Percentiles rank a stretch among this genome's conserved stretches.
Evolutionary conservation across 1,284 basidiomycete genomes (phyloP).

Genomic region (Papiliotrema laurentii): DNA sequence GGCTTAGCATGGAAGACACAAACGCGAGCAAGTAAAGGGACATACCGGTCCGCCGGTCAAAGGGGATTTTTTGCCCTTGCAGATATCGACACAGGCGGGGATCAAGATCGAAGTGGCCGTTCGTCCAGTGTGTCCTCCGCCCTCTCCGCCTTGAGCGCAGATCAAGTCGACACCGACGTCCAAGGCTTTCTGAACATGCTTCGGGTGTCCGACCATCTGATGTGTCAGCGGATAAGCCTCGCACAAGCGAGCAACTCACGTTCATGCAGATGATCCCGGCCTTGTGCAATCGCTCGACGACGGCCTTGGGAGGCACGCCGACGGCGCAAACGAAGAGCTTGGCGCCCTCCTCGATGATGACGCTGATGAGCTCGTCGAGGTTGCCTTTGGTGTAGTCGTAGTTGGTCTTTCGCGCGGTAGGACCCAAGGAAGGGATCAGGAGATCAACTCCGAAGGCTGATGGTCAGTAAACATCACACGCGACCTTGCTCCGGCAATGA

Average conservation of each 20-base stretch:
- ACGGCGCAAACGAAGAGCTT: constrained; percentile 73
- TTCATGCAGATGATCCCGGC: constrained; percentile 82
- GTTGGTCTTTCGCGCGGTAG: constrained; percentile 77
- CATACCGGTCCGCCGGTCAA: constrained; percentile 65
- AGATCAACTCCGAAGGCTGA: constrained; percentile 83
- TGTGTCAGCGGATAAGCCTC: constrained; percentile 2
- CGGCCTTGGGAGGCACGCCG: constrained; percentile 72
- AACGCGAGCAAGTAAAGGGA: background rate
- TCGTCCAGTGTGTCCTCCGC: constrained; percentile 60
- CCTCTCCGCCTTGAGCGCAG: constrained; percentile 79
- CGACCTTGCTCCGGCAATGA: background rate
- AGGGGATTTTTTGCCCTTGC: constrained; percentile 66
- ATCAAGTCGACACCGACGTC: constrained; percentile 78
- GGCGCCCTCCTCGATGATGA: constrained; percentile 81
- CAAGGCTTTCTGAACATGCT: constrained; percentile 75
- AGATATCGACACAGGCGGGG: constrained; percentile 74
- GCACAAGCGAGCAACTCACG: constrained; percentile 49
- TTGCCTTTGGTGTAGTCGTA: constrained; percentile 62
- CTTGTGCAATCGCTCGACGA: constrained; percentile 71
- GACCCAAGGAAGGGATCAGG: constrained; percentile 74
- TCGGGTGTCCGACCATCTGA: constrained; percentile 82
- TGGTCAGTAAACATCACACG: no score
- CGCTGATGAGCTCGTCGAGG: constrained; percentile 64
- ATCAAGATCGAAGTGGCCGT: constrained; percentile 40
- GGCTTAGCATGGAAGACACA: no score